Conservation (phyloP, 352 stramenopile species). For the Pythium chondricola region DNA sequence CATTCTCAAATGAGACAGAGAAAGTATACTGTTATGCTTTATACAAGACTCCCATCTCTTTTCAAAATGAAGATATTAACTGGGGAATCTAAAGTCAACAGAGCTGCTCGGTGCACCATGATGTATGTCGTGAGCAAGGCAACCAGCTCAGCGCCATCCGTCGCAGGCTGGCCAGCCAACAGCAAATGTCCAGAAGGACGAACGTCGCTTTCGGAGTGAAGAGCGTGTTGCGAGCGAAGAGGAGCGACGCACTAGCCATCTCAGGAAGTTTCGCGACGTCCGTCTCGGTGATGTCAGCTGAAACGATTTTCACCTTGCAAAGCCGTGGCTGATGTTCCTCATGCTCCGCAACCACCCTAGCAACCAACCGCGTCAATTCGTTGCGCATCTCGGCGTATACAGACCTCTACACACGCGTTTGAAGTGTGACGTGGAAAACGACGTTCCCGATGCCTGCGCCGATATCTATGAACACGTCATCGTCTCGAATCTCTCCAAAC, state of each 20-base stretch:
- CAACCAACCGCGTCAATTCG: neutral
- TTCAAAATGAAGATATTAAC: constrained; percentile 2
- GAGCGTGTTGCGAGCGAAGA: constrained; percentile 8
- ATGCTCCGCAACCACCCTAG: neutral
- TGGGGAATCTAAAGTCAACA: neutral
- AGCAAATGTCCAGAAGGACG: neutral
- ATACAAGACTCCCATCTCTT: too few species aligned
- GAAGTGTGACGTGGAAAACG: constrained; percentile 3
- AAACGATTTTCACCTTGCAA: neutral
- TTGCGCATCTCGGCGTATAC: constrained; percentile 1
- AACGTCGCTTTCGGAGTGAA: neutral
- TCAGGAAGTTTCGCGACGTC: neutral
- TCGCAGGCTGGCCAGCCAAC: constrained; percentile 3
- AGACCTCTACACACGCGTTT: neutral
- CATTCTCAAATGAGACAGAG: too few species aligned
- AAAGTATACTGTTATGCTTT: too few species aligned
- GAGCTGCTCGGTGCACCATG: neutral
- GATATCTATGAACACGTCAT: constrained; percentile 4
- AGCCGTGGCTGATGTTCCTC: neutral
- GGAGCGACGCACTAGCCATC: neutral
- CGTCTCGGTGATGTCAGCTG: neutral
- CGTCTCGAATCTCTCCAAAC: neutral
- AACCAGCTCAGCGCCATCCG: neutral
- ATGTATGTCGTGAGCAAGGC: constrained; percentile 1
- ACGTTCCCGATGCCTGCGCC: constrained; percentile 7